Percentiles rank a stretch among this genome's conserved stretches.
These are phyloP conservation scores for Leccinum fallax DNA, from an alignment of 1,284 basidiomycete genomes.

Conservation along the genomic window DNA sequence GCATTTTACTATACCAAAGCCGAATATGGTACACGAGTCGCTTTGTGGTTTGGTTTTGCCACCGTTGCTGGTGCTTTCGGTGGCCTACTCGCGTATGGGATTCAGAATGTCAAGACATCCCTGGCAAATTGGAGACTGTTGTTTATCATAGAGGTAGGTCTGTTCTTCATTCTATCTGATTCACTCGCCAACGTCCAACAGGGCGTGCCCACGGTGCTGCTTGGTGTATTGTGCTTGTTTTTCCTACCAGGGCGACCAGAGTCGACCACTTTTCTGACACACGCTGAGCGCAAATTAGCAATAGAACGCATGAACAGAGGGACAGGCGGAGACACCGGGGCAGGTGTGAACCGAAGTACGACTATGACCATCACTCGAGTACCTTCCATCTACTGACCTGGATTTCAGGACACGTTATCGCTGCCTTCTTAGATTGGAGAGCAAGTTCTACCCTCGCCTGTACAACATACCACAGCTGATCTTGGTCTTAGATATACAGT, in stretches of 20 bases:
- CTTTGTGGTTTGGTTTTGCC: constrained; percentile 79
- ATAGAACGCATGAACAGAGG: constrained; percentile 75
- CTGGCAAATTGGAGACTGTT: constrained; percentile 67
- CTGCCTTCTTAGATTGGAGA: constrained; percentile 75
- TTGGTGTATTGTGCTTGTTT: constrained; percentile 66
- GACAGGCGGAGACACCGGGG: constrained; percentile 65
- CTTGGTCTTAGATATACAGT: constrained; percentile 50
- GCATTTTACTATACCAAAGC: constrained; percentile 76
- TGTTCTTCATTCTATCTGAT: not conserved
- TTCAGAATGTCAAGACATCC: constrained; percentile 54
- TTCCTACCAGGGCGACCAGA: constrained; percentile 81
- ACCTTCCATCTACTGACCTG: not conserved
- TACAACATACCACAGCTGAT: not conserved
- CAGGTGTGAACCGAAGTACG: constrained; percentile 66
- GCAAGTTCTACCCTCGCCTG: constrained; percentile 38
- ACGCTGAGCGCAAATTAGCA: constrained; percentile 73
- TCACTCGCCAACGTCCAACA: constrained; percentile 23
- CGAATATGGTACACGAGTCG: constrained; percentile 73
- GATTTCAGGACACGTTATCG: constrained; percentile 54
- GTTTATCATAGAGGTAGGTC: constrained; percentile 73
- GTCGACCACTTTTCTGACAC: constrained; percentile 68
- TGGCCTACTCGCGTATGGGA: constrained; percentile 72
- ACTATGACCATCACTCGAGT: not conserved
- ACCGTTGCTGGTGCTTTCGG: constrained; percentile 80
- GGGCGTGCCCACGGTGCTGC: constrained; percentile 67